Percentiles rank a stretch among this genome's conserved stretches.
phyloP scores from a whole-genome alignment of 306 rosid genomes.

The Arachis hypogaea region DNA sequence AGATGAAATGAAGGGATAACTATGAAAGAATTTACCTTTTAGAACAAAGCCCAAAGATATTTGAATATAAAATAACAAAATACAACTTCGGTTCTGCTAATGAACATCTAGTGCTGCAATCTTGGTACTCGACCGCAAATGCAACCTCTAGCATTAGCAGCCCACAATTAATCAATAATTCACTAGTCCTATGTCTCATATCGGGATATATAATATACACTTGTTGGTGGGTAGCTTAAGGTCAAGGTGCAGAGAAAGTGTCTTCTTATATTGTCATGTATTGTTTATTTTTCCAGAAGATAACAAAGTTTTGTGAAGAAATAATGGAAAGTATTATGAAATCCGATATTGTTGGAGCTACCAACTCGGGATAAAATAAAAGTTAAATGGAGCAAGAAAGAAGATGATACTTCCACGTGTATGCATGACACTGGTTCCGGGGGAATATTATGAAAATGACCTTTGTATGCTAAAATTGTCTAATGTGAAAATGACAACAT shows the following conservation, averaged over 20 bases:
- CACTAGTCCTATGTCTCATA: neutral
- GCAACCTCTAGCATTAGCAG: neutral
- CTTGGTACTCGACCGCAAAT: neutral
- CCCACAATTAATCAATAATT: neutral
- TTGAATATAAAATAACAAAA: neutral
- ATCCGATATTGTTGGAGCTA: too few species aligned
- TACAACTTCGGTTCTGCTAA: neutral
- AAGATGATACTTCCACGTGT: too few species aligned
- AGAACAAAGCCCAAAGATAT: neutral
- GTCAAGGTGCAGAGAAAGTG: constrained; percentile 60
- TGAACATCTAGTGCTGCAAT: neutral
- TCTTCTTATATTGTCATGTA: constrained; percentile 35
- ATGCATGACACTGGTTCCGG: too few species aligned
- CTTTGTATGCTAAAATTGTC: too few species aligned
- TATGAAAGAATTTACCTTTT: neutral
- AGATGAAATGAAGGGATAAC: too few species aligned
- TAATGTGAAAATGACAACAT: too few species aligned
- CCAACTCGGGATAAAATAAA: too few species aligned
- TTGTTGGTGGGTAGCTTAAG: neutral
- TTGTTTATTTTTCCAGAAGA: too few species aligned
- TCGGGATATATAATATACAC: neutral
- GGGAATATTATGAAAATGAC: too few species aligned
- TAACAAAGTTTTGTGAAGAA: too few species aligned
- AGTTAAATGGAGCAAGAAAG: too few species aligned
- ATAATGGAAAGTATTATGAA: too few species aligned